phyloP scores from a whole-genome alignment of 106 monocot species.

The Hemerocallis citrina region DNA sequence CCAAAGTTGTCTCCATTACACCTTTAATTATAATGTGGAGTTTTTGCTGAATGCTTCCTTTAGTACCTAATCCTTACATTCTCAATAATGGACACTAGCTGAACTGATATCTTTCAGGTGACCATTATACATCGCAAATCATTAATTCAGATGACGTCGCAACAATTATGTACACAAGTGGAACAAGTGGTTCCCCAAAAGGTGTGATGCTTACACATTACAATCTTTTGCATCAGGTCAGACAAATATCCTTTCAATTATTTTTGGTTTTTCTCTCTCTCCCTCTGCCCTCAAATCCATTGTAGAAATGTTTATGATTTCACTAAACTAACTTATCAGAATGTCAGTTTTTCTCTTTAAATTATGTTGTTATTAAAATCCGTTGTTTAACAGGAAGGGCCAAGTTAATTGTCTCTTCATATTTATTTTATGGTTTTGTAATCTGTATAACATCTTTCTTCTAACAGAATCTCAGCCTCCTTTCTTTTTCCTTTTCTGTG shows the following conservation, averaged over 20 bases:
- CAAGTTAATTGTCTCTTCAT: not conserved
- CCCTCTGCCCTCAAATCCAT: no score
- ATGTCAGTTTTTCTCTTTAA: not conserved
- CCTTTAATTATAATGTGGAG: not conserved
- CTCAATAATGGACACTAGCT: not conserved
- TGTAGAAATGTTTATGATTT: no score
- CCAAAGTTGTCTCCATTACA: not conserved
- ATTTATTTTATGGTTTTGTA: not conserved
- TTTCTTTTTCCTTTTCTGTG: not conserved
- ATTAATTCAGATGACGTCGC: slow-evolving; percentile 76
- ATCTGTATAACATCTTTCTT: not conserved
- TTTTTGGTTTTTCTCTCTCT: not conserved
- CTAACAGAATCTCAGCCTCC: not conserved
- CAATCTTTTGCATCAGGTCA: slow-evolving; percentile 92
- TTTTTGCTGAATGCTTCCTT: not conserved
- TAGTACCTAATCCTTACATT: not conserved
- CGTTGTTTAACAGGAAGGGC: not conserved
- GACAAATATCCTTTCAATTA: not conserved
- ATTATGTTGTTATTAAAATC: not conserved
- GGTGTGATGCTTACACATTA: slow-evolving; percentile 93
- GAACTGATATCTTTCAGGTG: slow-evolving; percentile 25
- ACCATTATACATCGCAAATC: slow-evolving; percentile 28
- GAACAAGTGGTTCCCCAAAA: slow-evolving; percentile 87
- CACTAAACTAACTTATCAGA: not conserved
- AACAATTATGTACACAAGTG: slow-evolving; percentile 93